Conservation (phyloP, 148 eudicot genomes). For the Persicaria maculosa region DNA sequence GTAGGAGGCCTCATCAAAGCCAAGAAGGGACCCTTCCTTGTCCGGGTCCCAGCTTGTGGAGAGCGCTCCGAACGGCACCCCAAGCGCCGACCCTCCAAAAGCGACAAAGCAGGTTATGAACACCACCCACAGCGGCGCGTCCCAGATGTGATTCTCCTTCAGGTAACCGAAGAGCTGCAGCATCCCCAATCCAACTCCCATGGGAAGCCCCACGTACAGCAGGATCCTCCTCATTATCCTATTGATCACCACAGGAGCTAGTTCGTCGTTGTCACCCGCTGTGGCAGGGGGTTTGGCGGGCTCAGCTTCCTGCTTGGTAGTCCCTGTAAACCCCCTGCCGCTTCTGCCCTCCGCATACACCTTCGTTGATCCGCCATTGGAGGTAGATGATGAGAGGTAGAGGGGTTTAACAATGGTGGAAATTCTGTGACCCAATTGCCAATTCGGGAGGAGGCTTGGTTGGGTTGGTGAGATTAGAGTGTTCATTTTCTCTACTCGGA, state of each 20-base stretch:
- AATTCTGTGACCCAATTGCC: neutral
- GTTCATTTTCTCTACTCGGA: slow-evolving; percentile 3
- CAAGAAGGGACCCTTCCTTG: slow-evolving; percentile 54
- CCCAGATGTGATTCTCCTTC: slow-evolving; percentile 45
- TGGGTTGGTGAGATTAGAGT: slow-evolving; percentile 6
- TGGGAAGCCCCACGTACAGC: slow-evolving; percentile 49
- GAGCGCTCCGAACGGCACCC: slow-evolving; percentile 65
- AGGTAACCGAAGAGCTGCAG: slow-evolving; percentile 33
- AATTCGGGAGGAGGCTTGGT: neutral
- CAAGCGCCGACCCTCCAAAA: slow-evolving; percentile 73
- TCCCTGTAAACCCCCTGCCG: neutral
- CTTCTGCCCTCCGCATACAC: neutral
- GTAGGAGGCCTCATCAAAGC: slow-evolving; percentile 56
- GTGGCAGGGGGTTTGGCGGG: neutral
- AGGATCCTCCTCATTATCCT: slow-evolving; percentile 67
- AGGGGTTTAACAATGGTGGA: neutral
- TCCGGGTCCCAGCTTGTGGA: slow-evolving; percentile 76
- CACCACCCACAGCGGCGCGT: slow-evolving; percentile 65
- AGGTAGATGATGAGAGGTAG: neutral
- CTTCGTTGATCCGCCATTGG: neutral
- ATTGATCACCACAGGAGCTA: slow-evolving; percentile 54
- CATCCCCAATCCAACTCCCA: slow-evolving; percentile 37
- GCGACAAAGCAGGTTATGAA: slow-evolving; percentile 56
- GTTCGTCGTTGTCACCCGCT: slow-evolving; percentile 33
- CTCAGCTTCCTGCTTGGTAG: neutral